Evolutionary conservation across 2,329 filamentous ascomycete genomes (phyloP), one percentile per base, ranked within the genome.

Genomic region (Fusarium pseudocircinatum): DNA sequence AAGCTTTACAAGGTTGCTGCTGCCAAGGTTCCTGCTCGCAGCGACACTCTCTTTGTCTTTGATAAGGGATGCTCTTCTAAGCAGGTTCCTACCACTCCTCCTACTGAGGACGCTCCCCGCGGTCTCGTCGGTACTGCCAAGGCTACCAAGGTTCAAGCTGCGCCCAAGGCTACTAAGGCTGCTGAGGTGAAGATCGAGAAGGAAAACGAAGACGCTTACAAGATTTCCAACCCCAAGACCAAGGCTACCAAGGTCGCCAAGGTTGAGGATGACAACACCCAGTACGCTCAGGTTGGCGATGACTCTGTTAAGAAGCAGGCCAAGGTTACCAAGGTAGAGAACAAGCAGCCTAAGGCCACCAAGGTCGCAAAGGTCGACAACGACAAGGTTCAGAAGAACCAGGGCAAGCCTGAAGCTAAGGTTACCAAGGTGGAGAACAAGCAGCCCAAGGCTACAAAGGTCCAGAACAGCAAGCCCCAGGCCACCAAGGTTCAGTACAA

Each of bases 1-100:
- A 66, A 66, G 42, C 60, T 66, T n/a, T 65, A 49, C 30, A 65
- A 65, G 42, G 63, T 66, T n/a, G 7, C 60, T 6, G 63, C 63
- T 20, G n/a, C 60, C 3, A 65, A 42, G 49, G 40, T 66, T 24
- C 60, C 60, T 42, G 40, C 42, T 39, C 63, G 49, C 0, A 10
- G 22, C 6, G 63, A 66, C 4, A 58, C 30, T 5, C 42, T 66
- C 7, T 66, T 66, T 15, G 30, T 39, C 11, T 66, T 66, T 30
- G 60, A 66, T 1, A 65, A 58, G 49, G 42, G 42, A 0, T 66
- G 63, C 18, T 65, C 63, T 18, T 49, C 60, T 12, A 66, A 65
- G 42, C 60, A 66, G 49, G 60, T 66, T 7, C 63, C 63, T 7
- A 66, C 49, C 1, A 65, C 60, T 0, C 28, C 49, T 6, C 63